phyloP scores from a whole-genome alignment of 2,329 filamentous ascomycete genomes.

The Aureobasidium zeae region DNA sequence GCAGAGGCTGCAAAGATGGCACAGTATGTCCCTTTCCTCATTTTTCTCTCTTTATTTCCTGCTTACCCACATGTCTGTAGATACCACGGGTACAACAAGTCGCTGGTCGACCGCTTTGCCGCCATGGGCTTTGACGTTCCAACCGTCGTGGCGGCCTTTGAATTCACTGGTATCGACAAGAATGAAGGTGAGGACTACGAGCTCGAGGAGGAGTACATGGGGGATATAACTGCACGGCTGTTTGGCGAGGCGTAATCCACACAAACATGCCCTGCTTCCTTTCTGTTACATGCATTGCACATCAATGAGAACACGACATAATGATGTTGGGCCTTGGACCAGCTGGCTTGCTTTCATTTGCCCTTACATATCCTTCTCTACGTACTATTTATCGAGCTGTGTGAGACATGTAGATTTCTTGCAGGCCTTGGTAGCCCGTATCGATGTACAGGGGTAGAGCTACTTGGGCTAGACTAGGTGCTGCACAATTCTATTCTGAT shows the following conservation, averaged over 20 bases:
- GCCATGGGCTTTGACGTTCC: constrained; percentile 88
- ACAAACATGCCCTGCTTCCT: not conserved
- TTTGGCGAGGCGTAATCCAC: constrained; percentile 53
- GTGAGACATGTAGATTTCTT: no score
- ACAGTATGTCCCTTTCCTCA: constrained; percentile 39
- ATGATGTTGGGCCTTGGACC: constrained; percentile 9
- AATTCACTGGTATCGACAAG: constrained; percentile 69
- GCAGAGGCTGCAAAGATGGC: constrained; percentile 49
- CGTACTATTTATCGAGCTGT: no score
- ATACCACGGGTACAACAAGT: constrained; percentile 80
- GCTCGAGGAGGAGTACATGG: constrained; percentile 83
- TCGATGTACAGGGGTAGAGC: no score
- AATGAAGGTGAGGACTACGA: constrained; percentile 72
- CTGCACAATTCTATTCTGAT: no score
- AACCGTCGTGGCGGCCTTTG: constrained; percentile 75
- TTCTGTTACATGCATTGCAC: not conserved
- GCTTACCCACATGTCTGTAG: no score
- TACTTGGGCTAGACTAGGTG: no score
- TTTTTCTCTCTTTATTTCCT: no score
- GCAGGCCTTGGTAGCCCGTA: not conserved
- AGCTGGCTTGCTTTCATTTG: not conserved
- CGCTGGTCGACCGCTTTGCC: constrained; percentile 73
- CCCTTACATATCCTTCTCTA: constrained; percentile 2
- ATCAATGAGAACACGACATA: constrained; percentile 6
- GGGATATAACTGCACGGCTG: constrained; percentile 76